phyloP scores from a whole-genome alignment of 768 basidiomycete genomes.

The Rhizopogon vesiculosus region DNA sequence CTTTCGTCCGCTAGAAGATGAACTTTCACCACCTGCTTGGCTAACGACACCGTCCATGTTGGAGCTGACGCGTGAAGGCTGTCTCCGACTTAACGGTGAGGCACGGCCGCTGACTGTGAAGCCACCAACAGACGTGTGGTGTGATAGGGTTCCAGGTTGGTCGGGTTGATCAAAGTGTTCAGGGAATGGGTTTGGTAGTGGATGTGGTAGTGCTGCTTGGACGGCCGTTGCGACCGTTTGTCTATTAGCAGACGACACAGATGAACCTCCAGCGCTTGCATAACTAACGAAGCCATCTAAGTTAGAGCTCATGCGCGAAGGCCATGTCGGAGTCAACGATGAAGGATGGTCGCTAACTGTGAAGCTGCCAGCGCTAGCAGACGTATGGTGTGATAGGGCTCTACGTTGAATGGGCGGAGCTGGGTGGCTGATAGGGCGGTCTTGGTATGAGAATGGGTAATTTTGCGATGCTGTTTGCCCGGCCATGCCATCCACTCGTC shows the following conservation, averaged over 20 bases:
- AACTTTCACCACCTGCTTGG: conserved; percentile 11
- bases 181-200: not conserved
- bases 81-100: not conserved
- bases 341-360: not conserved
- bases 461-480: conserved; percentile 14
- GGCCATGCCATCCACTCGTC: conserved; percentile 6
- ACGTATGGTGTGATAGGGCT: conserved; percentile 6
- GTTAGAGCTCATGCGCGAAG: conserved; percentile 13
- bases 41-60: conserved; percentile 12
- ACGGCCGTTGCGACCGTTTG: conserved; percentile 56
- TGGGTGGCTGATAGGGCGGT: conserved; percentile 12
- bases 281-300: conserved; percentile 11
- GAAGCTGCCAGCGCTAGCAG: not conserved
- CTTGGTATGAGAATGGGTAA: conserved; percentile 27
- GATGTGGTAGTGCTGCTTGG: conserved; percentile 11
- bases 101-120: not conserved
- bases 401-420: conserved; percentile 5
- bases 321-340: not conserved
- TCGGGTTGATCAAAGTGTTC: conserved; percentile 1
- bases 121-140: not conserved
- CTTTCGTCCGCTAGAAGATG: conserved; percentile 41
- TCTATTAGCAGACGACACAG: conserved; percentile 34
- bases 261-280: conserved; percentile 12
- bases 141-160: not conserved
- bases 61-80: conserved; percentile 13